Evolutionary conservation across 2,329 filamentous ascomycete genomes (phyloP).

Genomic region (Didymella keratinophila): DNA sequence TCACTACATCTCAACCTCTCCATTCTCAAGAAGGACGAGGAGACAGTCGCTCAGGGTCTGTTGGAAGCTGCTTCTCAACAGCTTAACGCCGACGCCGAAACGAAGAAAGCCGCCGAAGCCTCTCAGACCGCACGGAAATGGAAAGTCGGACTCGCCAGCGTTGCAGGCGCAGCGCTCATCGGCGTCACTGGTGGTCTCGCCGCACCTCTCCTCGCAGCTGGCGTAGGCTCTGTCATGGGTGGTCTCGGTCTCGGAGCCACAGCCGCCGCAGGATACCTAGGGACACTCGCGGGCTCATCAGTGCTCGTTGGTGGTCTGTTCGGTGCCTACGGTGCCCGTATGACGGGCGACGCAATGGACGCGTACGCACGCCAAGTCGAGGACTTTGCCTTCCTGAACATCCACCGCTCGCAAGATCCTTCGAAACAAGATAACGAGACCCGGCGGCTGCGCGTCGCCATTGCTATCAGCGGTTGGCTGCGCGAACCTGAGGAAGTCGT

Average conservation of each 20-base stretch:
- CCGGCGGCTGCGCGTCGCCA: constrained; percentile 73
- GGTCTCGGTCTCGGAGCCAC: constrained; percentile 77
- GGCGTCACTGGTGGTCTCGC: constrained; percentile 81
- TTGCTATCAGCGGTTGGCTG: constrained; percentile 85
- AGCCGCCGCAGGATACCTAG: constrained; percentile 79
- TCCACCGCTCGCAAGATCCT: constrained; percentile 57
- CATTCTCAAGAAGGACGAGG: constrained; percentile 74
- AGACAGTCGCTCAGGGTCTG: constrained; percentile 75
- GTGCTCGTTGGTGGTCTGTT: constrained; percentile 85
- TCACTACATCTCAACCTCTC: constrained; percentile 73
- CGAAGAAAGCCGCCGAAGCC: constrained; percentile 74
- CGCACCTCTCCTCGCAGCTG: constrained; percentile 77
- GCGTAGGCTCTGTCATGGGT: constrained; percentile 79
- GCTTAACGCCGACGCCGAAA: constrained; percentile 80
- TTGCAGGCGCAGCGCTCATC: constrained; percentile 88
- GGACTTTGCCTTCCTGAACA: constrained; percentile 85
- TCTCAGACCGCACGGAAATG: constrained; percentile 71
- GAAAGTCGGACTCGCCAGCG: constrained; percentile 87
- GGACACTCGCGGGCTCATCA: constrained; percentile 79
- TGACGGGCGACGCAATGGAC: constrained; percentile 87
- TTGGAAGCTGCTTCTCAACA: constrained; percentile 73
- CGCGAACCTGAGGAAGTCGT: constrained; percentile 75
- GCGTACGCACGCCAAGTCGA: constrained; percentile 85
- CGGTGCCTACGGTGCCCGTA: constrained; percentile 85
- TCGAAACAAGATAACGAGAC: constrained; percentile 60